Base-by-base conservation (phyloP, 2,329 filamentous ascomycete genomes). In the Pseudogymnoascus sp. region DNA sequence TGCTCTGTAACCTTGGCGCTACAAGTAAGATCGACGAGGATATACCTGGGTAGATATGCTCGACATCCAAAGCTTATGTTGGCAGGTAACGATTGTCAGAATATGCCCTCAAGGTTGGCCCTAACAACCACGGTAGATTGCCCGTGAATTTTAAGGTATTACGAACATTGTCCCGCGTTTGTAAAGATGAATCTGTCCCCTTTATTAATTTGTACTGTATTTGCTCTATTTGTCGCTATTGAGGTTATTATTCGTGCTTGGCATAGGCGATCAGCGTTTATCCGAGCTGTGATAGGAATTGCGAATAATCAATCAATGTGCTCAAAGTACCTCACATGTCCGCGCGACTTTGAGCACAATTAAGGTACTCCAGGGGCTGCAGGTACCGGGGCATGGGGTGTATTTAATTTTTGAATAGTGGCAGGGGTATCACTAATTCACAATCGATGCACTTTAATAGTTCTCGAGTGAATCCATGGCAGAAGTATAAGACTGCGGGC, bases 301-400 rank as follows among this genome's bases (percentile, higher is more conserved):
- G 49, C 49, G 49, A 56, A 56, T 56, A 56, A 56, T 56, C 28
- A 34, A 34, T 36, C n/a, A 56, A 56, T 56, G 28, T 56, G 49
- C 49, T 56, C 49, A 56, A 56, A 56, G 49, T 36, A 56, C 28
- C 49, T 56, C 49, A 34, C 49, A 56, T 56, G 28, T 34, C 9
- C n/a, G 49, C 49, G 49, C 16, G 49, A 56, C 49, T 56, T 56
- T 56, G 49, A 56, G 49, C 49, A 56, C 49, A 56, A 56, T 56
- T 56, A 56, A 36, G 49, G 49, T 56, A 21, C 49, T 5, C n/a
- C 28, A 34, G 14, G 25, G 49, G 8, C 49, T 56, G n/a, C 28
- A 56, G 49, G 49, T 56, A 56, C 49, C 5, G 5, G 28, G 28
- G 49, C 49, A 56, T n/a, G 49, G 49, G 16, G n/a, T 14, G 16